These are phyloP conservation scores for Purpureocillium lavendulum DNA, from an alignment of 2,329 filamentous ascomycete species.

Conservation along the genomic window DNA sequence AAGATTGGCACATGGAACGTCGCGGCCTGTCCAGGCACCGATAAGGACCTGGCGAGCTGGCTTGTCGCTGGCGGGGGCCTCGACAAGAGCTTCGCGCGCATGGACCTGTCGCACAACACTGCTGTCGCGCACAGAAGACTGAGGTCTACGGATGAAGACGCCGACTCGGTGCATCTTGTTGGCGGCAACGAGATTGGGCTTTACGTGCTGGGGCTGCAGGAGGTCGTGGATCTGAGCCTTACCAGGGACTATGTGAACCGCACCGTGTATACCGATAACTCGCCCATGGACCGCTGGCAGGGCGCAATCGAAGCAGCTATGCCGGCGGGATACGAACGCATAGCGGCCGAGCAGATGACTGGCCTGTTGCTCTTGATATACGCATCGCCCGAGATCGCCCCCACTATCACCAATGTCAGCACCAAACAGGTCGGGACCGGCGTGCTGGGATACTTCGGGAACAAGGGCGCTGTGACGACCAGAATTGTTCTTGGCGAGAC, in stretches of 20 bases:
- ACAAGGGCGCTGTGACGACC: slow-evolving; percentile 83
- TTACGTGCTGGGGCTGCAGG: slow-evolving; percentile 85
- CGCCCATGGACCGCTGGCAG: slow-evolving; percentile 71
- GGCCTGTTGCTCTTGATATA: slow-evolving; percentile 81
- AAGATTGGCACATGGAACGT: slow-evolving; percentile 97
- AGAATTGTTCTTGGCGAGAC: slow-evolving; percentile 83
- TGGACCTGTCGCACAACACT: slow-evolving; percentile 35
- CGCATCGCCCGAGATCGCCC: slow-evolving; percentile 66
- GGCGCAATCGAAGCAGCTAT: slow-evolving; percentile 64
- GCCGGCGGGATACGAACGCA: slow-evolving; percentile 65
- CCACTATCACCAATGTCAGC: slow-evolving; percentile 73
- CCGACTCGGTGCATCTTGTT: slow-evolving; percentile 33
- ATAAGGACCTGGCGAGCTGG: slow-evolving; percentile 83
- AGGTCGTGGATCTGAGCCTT: slow-evolving; percentile 79
- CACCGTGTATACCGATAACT: slow-evolving; percentile 61
- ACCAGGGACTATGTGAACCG: slow-evolving; percentile 67
- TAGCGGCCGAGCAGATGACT: slow-evolving; percentile 78
- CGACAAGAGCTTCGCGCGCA: slow-evolving; percentile 50
- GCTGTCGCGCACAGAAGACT: slow-evolving; percentile 21
- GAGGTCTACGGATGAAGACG: slow-evolving; percentile 25
- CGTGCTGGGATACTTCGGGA: slow-evolving; percentile 86
- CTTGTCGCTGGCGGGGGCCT: slow-evolving; percentile 72
- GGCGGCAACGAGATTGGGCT: slow-evolving; percentile 68
- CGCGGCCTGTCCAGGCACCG: slow-evolving; percentile 72
- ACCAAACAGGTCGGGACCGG: slow-evolving; percentile 82